Base-by-base conservation (phyloP, 805 yeast species). In the Candida ficus region DNA sequence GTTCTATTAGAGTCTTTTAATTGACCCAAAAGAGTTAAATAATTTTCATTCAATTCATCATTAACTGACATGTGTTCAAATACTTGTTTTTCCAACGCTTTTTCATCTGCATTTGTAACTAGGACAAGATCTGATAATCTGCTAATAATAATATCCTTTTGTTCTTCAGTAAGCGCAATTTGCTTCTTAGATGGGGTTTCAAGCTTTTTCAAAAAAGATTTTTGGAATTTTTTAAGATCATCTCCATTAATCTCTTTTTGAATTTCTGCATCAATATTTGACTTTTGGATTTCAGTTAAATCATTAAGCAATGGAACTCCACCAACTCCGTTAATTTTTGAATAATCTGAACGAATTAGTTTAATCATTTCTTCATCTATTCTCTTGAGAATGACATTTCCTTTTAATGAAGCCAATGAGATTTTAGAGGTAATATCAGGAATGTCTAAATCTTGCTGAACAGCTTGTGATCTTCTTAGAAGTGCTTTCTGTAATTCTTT, bases 401-500 rank as follows among this genome's bases (percentile, higher is more conserved):
- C 28, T 4, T 14, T 9, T 2, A 10, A 1, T 4, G 41, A 26
- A 2, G 23, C 20, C 9, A 44, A 13, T 3, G 22, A 12, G 8
- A 42, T 9, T 1, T 34, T 19, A 0, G 42, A n/a, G 4, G 38
- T 16, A 7, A 57, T 32, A 3, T 62, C 36, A 1, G 78, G 78
- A 12, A 73, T 61, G 0, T 66, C 62, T 8, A 78, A 60, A 0
- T 65, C 72, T 37, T 58, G 55, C 49, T 72, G 76, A 1, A 75
- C 57, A 2, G 64, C 79, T 42, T 62, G 68, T 0, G 83, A 72
- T 35, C 76, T 51, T 29, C 76, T 56, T 7, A 62, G 47, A 27
- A 62, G 44, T 11, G 59, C 61, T 20, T 43, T 43, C 33, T 39
- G 13, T 2, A 16, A 14, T 8, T 52, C 51, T 5, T 48, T 35